A percentile compares a stretch with the other conserved stretches of the same genome.
Evolutionary conservation across 768 basidiomycete species (phyloP).

Genomic region (Strobilomyces echinocephalus): DNA sequence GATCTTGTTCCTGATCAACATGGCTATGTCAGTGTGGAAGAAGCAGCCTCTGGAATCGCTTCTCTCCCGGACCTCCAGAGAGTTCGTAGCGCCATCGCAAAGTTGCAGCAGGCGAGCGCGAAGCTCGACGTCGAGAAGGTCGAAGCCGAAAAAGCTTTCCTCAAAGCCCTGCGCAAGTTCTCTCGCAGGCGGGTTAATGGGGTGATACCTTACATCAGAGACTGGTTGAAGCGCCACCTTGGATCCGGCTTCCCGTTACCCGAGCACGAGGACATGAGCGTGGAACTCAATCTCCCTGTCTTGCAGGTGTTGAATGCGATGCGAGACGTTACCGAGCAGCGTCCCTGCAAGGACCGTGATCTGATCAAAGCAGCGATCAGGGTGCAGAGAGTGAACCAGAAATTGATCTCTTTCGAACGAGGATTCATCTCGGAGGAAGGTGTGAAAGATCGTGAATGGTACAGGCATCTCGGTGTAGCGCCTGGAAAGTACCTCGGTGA

Average conservation of each 20-base stretch:
- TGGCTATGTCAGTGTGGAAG: constrained; percentile 47
- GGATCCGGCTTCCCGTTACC: neutral
- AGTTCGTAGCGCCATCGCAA: constrained; percentile 43
- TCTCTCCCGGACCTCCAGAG: constrained; percentile 33
- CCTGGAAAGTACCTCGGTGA: constrained; percentile 81
- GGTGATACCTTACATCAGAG: constrained; percentile 3
- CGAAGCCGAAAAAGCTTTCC: constrained; percentile 50
- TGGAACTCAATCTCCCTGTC: constrained; percentile 1
- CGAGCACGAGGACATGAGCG: neutral
- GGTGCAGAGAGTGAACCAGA: constrained; percentile 57
- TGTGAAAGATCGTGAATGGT: constrained; percentile 81
- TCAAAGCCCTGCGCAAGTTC: constrained; percentile 38
- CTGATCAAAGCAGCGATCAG: constrained; percentile 57
- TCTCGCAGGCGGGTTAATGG: neutral
- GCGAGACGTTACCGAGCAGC: constrained; percentile 1
- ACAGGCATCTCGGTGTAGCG: constrained; percentile 77
- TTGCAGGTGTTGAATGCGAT: neutral
- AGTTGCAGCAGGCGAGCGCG: constrained; percentile 47
- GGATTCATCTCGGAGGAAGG: constrained; percentile 79
- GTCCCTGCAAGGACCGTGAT: constrained; percentile 27
- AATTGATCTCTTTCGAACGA: constrained; percentile 66
- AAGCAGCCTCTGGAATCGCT: constrained; percentile 27
- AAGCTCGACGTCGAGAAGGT: constrained; percentile 57
- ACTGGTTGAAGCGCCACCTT: constrained; percentile 28
- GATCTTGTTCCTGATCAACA: constrained; percentile 18